Evolutionary conservation across 1,284 basidiomycete genomes (phyloP), one percentile per base, ranked within the genome.

Genomic region (Trichosporon coremiiforme): DNA sequence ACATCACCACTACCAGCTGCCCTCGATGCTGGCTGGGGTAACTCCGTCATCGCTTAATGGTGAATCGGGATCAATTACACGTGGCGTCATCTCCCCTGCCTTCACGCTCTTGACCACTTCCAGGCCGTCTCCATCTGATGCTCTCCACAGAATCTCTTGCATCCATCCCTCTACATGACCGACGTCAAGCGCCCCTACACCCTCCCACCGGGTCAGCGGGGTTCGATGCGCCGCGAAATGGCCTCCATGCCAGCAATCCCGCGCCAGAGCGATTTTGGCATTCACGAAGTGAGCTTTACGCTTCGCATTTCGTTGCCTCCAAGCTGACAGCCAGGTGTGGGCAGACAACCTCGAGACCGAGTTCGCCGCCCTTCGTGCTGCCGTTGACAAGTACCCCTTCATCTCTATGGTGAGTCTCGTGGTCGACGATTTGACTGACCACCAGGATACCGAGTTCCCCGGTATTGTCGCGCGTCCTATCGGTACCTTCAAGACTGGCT

Each of bases 391-490:
- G 77, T 97, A 95, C 85, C 93, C 95, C 6, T 98, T 91, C 84
- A 90, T 99, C 77, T 94, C 95, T 75, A 96, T 99, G 94, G 94
- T 95, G 80, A 81, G 87, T 79, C 68, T 71, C 62, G 20, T 41
- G 9, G 4, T 68, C 20, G 22, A 12, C 3, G 2, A 41, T 22
- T 12, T 8, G 15, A 66, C 66, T 67, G 65, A 67, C 38, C 68
- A 17, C 29, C 80, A 96, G 94, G 96, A 99, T 82, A 98, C 97
- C 72, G 97, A 99, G 84, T 99, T 99, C 82, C 96, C 96, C 33
- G 97, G 97, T 9, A 96, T 98, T 65, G 96, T 99, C 55, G 97
- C 96, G 9, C 88, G 97, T 20, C 96, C 97, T 13, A 98, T 99
- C 80, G 96, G 96, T 13, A 88, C 90, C 47, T 99, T 98, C 87